A percentile compares a stretch with the other conserved stretches of the same genome.
phyloP scores from a whole-genome alignment of 495 filamentous ascomycete species.

The Xylaria palmicola region DNA sequence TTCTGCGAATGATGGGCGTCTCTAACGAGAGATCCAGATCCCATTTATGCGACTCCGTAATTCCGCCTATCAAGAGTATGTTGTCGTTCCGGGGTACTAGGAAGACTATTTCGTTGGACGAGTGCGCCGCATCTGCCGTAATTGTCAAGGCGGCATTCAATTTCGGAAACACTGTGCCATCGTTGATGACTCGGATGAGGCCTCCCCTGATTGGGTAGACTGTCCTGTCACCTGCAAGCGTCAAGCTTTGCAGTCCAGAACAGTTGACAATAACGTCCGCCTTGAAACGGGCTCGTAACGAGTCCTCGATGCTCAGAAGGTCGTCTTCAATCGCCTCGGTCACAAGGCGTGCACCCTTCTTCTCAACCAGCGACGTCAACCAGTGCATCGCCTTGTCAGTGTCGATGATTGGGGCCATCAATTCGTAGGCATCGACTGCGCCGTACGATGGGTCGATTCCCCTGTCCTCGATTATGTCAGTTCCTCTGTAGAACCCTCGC shows the following conservation, averaged over 20 bases:
- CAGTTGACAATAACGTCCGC: conserved; percentile 52
- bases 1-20: conserved; percentile 40
- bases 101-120: conserved; percentile 47
- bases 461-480: conserved; percentile 37
- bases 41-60: conserved; percentile 40
- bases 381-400: conserved; percentile 50
- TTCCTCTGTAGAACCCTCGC: conserved; percentile 37
- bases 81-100: conserved; percentile 53
- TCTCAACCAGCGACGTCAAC: conserved; percentile 42
- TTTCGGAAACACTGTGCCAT: conserved; percentile 49
- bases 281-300: conserved; percentile 33
- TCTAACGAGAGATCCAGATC: conserved; percentile 43
- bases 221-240: conserved; percentile 37
- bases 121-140: conserved; percentile 35
- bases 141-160: conserved; percentile 43
- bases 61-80: conserved; percentile 47
- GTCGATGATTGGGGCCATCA: conserved; percentile 50
- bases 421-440: conserved; percentile 48
- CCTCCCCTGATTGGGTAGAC: conserved; percentile 49
- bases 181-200: conserved; percentile 51
- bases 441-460: conserved; percentile 39
- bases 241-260: conserved; percentile 39
- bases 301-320: conserved; percentile 39
- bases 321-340: conserved; percentile 41
- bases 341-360: conserved; percentile 45